phyloP scores from a whole-genome alignment of 1,284 basidiomycete genomes.

The Mrakiaceae sp. region DNA sequence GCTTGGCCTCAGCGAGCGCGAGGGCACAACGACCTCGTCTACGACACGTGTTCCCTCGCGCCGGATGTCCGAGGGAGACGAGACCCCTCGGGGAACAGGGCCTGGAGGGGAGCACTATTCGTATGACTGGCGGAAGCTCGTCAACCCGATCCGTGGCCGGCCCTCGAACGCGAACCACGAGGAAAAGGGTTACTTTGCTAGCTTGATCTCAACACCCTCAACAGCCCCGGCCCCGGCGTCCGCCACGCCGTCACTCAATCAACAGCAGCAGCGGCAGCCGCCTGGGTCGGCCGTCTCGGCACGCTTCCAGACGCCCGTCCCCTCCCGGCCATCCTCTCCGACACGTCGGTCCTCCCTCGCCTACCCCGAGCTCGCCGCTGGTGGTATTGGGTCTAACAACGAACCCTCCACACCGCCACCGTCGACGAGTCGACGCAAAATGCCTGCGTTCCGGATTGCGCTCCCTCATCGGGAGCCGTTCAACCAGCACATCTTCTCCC shows the following conservation, averaged over 20 bases:
- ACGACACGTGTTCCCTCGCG: background rate
- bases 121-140: too few species aligned
- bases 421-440: background rate
- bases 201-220: slow-evolving; percentile 3
- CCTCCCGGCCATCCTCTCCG: background rate
- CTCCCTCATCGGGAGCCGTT: background rate
- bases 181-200: too few species aligned
- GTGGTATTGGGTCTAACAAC: too few species aligned
- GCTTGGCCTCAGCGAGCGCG: background rate
- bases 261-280: background rate
- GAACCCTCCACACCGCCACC: background rate
- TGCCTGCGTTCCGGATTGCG: slow-evolving; percentile 2
- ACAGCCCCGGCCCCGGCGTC: background rate
- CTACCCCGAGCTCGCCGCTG: too few species aligned
- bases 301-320: too few species aligned
- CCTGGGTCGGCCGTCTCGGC: too few species aligned
- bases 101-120: too few species aligned
- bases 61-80: background rate
- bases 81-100: background rate
- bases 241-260: background rate
- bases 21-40: background rate
- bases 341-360: background rate
- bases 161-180: too few species aligned
- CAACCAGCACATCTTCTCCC: background rate
- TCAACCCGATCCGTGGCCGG: too few species aligned